These are phyloP conservation scores for Allium cepa DNA, from an alignment of 106 monocot species.

Conservation along the genomic window DNA sequence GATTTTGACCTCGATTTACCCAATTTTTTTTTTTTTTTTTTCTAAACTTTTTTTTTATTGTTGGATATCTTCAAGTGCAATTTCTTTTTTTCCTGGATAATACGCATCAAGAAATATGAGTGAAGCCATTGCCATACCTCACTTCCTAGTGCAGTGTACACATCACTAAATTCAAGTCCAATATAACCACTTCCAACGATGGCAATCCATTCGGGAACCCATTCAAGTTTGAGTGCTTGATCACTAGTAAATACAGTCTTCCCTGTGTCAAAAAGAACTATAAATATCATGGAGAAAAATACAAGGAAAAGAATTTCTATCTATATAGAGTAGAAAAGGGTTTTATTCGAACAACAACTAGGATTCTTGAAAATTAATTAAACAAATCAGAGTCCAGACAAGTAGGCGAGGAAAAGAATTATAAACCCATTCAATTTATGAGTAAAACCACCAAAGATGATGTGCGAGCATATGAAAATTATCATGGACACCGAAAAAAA, in stretches of 20 bases:
- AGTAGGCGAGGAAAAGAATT: too few relatives aligned
- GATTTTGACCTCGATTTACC: too few relatives aligned
- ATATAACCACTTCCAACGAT: conserved; percentile 99
- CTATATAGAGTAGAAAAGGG: not conserved
- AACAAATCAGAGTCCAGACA: too few relatives aligned
- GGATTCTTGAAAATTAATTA: too few relatives aligned
- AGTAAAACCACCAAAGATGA: too few relatives aligned
- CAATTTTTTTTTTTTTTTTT: too few relatives aligned
- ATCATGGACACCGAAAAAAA: too few relatives aligned
- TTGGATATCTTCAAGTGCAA: too few relatives aligned
- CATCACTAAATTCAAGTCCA: conserved; percentile 99
- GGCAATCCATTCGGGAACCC: conserved; percentile 97
- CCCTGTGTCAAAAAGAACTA: conserved; percentile 27
- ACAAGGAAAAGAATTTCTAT: not conserved
- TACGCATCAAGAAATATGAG: not conserved
- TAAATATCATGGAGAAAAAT: not conserved
- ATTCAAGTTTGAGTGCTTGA: conserved; percentile 96
- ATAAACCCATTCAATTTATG: too few relatives aligned
- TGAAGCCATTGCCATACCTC: conserved; percentile 42
- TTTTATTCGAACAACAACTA: too few relatives aligned
- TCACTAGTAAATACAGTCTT: conserved; percentile 99
- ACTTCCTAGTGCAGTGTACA: conserved; percentile 97
- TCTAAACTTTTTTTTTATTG: too few relatives aligned
- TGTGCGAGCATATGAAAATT: too few relatives aligned
- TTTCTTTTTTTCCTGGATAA: not conserved